These are phyloP conservation scores for Botrytis cinerea DNA, from an alignment of 2,329 filamentous ascomycete genomes.

Conservation along the genomic window DNA sequence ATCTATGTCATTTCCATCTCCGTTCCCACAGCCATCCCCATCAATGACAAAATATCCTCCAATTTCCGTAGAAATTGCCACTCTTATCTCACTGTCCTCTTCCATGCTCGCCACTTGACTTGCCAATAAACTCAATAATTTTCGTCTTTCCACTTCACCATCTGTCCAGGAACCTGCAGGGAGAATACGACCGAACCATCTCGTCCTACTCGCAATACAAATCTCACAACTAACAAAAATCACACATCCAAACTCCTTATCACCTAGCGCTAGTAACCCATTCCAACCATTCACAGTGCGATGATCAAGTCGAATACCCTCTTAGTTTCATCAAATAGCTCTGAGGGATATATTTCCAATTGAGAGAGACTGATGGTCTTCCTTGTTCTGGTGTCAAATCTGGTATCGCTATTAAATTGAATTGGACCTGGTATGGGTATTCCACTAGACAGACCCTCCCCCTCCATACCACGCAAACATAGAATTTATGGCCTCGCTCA, in stretches of 20 bases:
- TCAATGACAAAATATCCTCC: background rate
- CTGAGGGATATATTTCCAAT: background rate
- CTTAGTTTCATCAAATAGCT: background rate
- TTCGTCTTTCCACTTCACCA: background rate
- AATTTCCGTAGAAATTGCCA: background rate
- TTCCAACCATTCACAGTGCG: background rate
- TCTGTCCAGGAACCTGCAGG: background rate
- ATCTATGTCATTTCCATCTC: background rate
- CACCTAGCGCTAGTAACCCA: background rate
- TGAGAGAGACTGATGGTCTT: background rate
- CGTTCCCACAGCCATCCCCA: background rate
- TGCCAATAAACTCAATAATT: background rate
- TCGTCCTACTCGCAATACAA: too few relatives aligned
- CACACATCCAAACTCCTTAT: background rate
- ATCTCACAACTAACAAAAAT: background rate
- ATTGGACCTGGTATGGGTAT: background rate
- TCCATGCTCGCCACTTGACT: background rate
- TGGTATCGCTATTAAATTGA: too few relatives aligned
- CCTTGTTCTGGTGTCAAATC: too few relatives aligned
- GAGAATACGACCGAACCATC: background rate
- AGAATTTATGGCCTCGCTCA: constrained; percentile 28
- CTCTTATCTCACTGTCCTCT: background rate
- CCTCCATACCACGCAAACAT: constrained; percentile 29
- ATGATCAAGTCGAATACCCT: background rate
- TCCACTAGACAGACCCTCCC: background rate